Evolutionary conservation across 768 basidiomycete genomes (phyloP), one percentile per base, ranked within the genome.

Genomic region (Hysterangium stoloniferum): DNA sequence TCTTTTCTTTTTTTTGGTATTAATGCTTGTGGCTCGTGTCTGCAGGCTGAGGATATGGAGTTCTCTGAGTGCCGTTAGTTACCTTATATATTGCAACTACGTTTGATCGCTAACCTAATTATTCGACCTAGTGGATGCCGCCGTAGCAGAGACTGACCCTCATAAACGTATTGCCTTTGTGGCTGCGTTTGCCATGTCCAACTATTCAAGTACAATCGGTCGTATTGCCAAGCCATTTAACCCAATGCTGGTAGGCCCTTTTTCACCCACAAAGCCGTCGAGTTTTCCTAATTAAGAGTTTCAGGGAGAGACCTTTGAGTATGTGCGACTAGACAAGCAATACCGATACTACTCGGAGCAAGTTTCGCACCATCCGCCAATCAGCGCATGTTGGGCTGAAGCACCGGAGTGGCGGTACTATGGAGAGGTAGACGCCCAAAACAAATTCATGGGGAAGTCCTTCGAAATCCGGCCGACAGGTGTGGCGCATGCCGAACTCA

Each of bases 151-250:
- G 61, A 62, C 62, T 22, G 88, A 96, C 59, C 80, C 90, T 1
- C 76, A 86, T 38, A 78, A 80, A 48, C 79, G 94, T 3, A 79
- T 96, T 45, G 93, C 92, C 2, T 98, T 82, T 59, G 91, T 98
- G 13, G 91, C 87, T 17, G 94, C 92, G 1, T 98, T 98, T 64
- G 94, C 93, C 2, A 96, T 96, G 91, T 89, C 88, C 25, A 97
- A 97, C 68, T 98, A 98, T 66, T 91, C 89, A 1, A 91, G 88
- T 20, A 98, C 94, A 2, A 89, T 95, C 57, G 94, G 95, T 3
- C 78, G 94, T 32, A 96, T 98, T 56, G 94, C 94, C 11, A 96
- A 97, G 66, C 94, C 93, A 1, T 96, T 96, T 68, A 96, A 96
- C 65, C 94, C 92, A 5, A 89, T 95, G 82, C 78, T 96, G 49